These are phyloP conservation scores for Septoria petroselini DNA, from an alignment of 2,329 filamentous ascomycete genomes.

Conservation along the genomic window DNA sequence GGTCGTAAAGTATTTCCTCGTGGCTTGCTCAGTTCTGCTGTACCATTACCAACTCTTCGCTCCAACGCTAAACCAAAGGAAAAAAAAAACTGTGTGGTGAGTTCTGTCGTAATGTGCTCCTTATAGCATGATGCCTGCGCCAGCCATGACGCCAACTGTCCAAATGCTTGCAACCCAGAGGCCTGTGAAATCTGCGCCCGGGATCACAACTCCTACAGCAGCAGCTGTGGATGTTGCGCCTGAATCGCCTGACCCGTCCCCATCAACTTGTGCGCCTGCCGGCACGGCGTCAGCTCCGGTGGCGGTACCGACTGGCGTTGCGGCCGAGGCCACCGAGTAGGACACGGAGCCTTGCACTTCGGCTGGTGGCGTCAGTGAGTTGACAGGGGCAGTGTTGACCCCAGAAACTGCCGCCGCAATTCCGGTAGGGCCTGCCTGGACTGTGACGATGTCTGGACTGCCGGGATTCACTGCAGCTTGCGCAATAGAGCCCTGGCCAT, in stretches of 20 bases:
- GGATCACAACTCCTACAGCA: conserved; percentile 16
- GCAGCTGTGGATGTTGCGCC: conserved; percentile 11
- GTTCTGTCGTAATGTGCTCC: conserved; percentile 17
- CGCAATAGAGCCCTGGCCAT: conserved; percentile 36
- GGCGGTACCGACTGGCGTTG: conserved; percentile 31
- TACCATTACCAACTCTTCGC: conserved; percentile 13
- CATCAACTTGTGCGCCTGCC: conserved; percentile 21
- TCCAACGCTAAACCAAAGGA: too few relatives aligned
- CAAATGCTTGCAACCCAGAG: conserved; percentile 19
- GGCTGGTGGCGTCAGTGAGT: conserved; percentile 23
- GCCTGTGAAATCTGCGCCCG: conserved; percentile 15
- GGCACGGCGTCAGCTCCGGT: conserved; percentile 36
- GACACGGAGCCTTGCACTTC: conserved; percentile 23
- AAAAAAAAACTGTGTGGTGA: neutral
- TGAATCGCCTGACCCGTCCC: conserved; percentile 5
- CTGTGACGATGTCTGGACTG: conserved; percentile 28
- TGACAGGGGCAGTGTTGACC: conserved; percentile 21
- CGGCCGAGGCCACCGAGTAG: conserved; percentile 26
- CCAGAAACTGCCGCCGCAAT: conserved; percentile 30
- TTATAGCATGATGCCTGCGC: conserved; percentile 24
- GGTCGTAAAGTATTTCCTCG: too few relatives aligned
- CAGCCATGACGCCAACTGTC: conserved; percentile 15
- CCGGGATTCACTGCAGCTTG: conserved; percentile 33
- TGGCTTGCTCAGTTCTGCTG: too few relatives aligned
- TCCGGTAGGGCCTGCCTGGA: conserved; percentile 30